phyloP scores from a whole-genome alignment of 75 land plant genomes.

The Picea sitchensis region DNA sequence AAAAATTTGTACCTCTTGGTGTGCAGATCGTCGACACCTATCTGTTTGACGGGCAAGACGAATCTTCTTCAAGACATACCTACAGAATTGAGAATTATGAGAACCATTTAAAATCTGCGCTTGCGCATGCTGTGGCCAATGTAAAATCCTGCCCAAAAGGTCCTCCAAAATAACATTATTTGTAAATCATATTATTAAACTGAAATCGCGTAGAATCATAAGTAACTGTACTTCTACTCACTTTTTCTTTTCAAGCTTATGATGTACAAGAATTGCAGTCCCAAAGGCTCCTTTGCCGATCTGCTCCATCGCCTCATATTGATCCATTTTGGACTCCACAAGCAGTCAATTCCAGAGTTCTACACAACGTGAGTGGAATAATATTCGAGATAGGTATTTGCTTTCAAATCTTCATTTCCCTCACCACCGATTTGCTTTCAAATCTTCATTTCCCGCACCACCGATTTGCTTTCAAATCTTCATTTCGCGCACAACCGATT shows the following conservation, averaged over 20 bases:
- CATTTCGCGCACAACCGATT: no score
- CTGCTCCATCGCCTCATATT: constrained; percentile 90
- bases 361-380: no score
- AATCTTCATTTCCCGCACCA: no score
- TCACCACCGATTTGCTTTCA: no score
- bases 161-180: no score
- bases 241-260: constrained; percentile 90
- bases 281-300: constrained; percentile 98
- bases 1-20: constrained; percentile 57
- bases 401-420: no score
- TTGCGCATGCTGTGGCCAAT: not conserved
- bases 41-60: constrained; percentile 82
- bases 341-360: not conserved
- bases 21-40: constrained; percentile 73
- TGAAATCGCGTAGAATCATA: not conserved
- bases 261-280: constrained; percentile 92
- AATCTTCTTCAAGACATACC: constrained; percentile 81
- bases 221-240: constrained; percentile 18
- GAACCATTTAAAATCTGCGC: not conserved
- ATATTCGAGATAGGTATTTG: no score
- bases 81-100: constrained; percentile 5
- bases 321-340: constrained; percentile 62
- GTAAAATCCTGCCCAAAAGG: not conserved
- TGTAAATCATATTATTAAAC: not conserved
- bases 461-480: no score